Evolutionary conservation across 164 flowering plant species (phyloP).

Genomic region (Buxus sempervirens): DNA sequence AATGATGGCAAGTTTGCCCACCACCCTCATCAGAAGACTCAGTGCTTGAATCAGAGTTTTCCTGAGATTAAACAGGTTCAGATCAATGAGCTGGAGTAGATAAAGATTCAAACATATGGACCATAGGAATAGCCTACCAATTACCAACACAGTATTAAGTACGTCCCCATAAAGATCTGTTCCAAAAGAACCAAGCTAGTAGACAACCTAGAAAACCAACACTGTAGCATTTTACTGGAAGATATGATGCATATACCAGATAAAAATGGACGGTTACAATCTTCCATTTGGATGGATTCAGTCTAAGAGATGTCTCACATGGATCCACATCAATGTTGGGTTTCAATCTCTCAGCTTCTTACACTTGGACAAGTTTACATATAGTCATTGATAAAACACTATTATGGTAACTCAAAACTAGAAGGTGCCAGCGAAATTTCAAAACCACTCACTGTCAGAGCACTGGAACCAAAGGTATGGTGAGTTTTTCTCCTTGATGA

Average conservation of each 20-base stretch:
- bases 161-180: neutral
- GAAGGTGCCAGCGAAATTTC: neutral
- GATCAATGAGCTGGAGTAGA: neutral
- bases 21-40: slow-evolving; percentile 71
- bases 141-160: neutral
- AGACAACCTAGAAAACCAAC: neutral
- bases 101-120: neutral
- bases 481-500: slow-evolving; percentile 48
- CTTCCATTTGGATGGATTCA: neutral
- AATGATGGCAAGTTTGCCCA: slow-evolving; percentile 88
- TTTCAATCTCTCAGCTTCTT: neutral
- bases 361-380: neutral
- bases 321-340: neutral
- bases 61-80: slow-evolving; percentile 15
- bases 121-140: neutral
- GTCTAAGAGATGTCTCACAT: neutral
- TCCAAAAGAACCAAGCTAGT: neutral
- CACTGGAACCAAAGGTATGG: slow-evolving; percentile 43
- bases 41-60: slow-evolving; percentile 51
- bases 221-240: neutral
- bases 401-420: neutral
- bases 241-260: neutral
- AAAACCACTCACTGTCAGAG: slow-evolving; percentile 39
- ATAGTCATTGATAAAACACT: neutral
- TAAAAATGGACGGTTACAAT: neutral